These are phyloP conservation scores for Pythium biforme DNA, from an alignment of 352 stramenopile species.

Conservation along the genomic window DNA sequence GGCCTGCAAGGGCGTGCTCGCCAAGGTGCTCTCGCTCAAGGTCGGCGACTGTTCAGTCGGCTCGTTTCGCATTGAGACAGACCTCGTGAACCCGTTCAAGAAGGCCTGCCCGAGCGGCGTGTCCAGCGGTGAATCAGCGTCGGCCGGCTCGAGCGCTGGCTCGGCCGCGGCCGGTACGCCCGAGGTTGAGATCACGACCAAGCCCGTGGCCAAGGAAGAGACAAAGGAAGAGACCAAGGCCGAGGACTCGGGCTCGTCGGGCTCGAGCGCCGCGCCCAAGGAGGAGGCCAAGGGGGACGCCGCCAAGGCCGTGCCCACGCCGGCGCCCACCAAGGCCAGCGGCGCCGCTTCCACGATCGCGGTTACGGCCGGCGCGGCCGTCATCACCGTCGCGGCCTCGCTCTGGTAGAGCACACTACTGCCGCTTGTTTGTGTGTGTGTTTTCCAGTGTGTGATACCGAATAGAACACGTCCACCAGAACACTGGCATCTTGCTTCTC, in stretches of 20 bases:
- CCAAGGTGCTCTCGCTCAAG: slow-evolving; percentile 5
- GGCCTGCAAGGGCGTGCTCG: slow-evolving; percentile 23
- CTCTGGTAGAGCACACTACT: slow-evolving; percentile 1
- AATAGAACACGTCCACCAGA: not conserved
- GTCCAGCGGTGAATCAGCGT: not conserved
- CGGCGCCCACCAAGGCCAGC: slow-evolving; percentile 2
- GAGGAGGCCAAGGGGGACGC: not conserved
- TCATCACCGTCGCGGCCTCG: slow-evolving; percentile 2
- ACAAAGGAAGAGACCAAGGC: not conserved
- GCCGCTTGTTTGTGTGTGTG: not conserved
- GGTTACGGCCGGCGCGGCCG: not conserved
- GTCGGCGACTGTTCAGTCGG: not conserved
- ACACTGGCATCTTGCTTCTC: no score
- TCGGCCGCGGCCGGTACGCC: not conserved
- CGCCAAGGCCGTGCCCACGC: slow-evolving; percentile 1
- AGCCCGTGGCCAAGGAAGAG: not conserved
- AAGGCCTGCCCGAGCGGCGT: not conserved
- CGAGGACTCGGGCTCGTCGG: no score
- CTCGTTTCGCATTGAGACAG: not conserved
- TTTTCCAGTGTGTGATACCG: not conserved
- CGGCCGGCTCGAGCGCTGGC: slow-evolving; percentile 2
- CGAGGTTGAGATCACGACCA: not conserved
- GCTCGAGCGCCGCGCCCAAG: not conserved
- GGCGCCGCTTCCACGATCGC: not conserved
- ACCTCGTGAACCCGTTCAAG: slow-evolving; percentile 4